Evolutionary conservation across 2,329 filamentous ascomycete species (phyloP).

Genomic region (Ascochyta fabae): DNA sequence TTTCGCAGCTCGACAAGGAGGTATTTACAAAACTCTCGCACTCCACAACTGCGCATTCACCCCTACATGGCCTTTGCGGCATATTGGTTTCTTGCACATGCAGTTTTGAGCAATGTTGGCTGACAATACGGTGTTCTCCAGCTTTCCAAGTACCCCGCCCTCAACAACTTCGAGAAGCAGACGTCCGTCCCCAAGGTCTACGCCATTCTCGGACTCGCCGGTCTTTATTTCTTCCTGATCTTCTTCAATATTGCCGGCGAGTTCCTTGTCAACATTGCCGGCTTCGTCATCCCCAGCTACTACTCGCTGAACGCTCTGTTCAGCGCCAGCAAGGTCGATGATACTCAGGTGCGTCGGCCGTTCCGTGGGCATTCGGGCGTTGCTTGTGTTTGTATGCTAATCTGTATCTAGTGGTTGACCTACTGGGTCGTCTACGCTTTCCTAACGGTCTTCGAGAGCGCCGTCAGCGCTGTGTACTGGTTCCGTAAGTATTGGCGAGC

Average conservation of each 20-base stretch:
- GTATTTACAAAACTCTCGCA: slow-evolving; percentile 57
- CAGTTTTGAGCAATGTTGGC: slow-evolving; percentile 14
- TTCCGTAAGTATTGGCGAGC: slow-evolving; percentile 61
- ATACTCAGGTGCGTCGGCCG: slow-evolving; percentile 72
- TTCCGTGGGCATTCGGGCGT: slow-evolving; percentile 12
- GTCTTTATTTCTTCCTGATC: slow-evolving; percentile 88
- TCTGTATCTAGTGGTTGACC: slow-evolving; percentile 66
- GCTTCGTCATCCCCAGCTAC: slow-evolving; percentile 82
- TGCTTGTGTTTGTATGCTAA: slow-evolving; percentile 43
- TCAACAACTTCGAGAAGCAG: slow-evolving; percentile 87
- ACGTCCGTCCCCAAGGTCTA: slow-evolving; percentile 86
- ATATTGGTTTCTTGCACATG: background rate
- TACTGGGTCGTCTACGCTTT: slow-evolving; percentile 90
- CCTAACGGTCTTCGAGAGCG: slow-evolving; percentile 83
- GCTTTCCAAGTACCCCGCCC: slow-evolving; percentile 83
- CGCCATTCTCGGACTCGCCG: slow-evolving; percentile 74
- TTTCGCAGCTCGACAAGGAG: slow-evolving; percentile 83
- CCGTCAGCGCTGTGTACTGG: slow-evolving; percentile 87
- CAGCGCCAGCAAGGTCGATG: slow-evolving; percentile 72
- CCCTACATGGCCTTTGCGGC: background rate
- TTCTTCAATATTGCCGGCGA: slow-evolving; percentile 92
- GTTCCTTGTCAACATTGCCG: slow-evolving; percentile 85
- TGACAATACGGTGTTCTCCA: slow-evolving; percentile 51
- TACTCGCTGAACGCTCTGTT: slow-evolving; percentile 84
- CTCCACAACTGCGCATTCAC: background rate